Base-by-base conservation (phyloP, 768 basidiomycete genomes). In the Tremella yokohamensis region DNA sequence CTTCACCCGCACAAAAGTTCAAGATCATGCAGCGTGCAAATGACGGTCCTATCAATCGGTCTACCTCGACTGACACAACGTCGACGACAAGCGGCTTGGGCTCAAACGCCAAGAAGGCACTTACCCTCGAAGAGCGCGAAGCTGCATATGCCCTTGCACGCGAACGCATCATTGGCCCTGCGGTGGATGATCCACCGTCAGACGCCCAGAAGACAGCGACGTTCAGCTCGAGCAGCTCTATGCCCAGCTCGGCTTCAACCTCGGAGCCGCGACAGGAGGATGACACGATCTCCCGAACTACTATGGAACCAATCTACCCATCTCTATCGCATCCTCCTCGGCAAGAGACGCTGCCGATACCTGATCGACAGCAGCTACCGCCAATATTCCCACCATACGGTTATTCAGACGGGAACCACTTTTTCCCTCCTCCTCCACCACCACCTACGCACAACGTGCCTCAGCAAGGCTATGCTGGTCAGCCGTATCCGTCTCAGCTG, bases 61-160 rank as follows among this genome's bases (percentile, higher is more conserved):
- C 34, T 38, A 19, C 34, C 34, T 29, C 51, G 18, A 52, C 22
- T 16, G 51, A 38, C 26, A 34, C 29, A 11, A 37, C 38, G 4
- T 49, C 49, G 37, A 18, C 51, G 15, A 24, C 26, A 39, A 37
- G 15, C n/a, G 19, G 34, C 37, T 19, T n/a, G 29, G n/a, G n/a
- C 19, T 19, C 24, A 9, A 19, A 52, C 9, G 49, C 52, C 34
- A 50, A 55, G 52, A 70, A 63, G 51, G 68, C 68, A 8, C 40
- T 37, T 9, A 52, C 51, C n/a, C 51, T 70, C 9, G 71, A 73
- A 54, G 69, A 73, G 29, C 56, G 71, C 29, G 71, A 73, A 54
- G 63, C 58, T 8, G 69, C 60, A 15, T 73, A 73, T 51, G 64
- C 64, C 7, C 54, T 52, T 16, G 71, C 66, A 24, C 39, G 63